Evolutionary conservation across 2,329 filamentous ascomycete genomes (phyloP).

Genomic region (Fusarium papillatum): DNA sequence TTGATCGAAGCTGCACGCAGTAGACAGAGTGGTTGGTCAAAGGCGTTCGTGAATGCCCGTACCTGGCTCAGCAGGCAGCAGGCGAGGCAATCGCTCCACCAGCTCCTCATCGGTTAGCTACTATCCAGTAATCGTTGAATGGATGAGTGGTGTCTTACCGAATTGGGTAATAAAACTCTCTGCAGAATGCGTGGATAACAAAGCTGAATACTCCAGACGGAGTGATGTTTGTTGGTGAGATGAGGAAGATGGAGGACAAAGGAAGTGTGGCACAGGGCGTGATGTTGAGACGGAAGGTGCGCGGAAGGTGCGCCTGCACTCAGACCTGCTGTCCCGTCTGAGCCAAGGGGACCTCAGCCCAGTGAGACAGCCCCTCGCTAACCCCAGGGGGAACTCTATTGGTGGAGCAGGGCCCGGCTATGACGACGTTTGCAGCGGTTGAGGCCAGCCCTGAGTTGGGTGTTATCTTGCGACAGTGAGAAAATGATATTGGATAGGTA

Average conservation of each 20-base stretch:
- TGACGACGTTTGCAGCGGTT: background rate
- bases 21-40: background rate
- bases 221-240: background rate
- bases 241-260: background rate
- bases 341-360: background rate
- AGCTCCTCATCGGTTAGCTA: background rate
- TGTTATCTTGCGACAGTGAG: background rate
- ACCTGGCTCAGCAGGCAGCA: slow-evolving; percentile 27
- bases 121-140: background rate
- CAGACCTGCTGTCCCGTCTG: background rate
- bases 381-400: background rate
- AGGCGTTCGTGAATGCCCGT: background rate
- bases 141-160: background rate
- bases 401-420: background rate
- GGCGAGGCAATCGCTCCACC: slow-evolving; percentile 33
- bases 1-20: background rate
- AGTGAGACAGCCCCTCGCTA: slow-evolving; percentile 1
- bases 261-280: background rate
- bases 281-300: slow-evolving; percentile 10
- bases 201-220: background rate
- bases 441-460: background rate
- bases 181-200: background rate
- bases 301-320: background rate
- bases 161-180: background rate
- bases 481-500: background rate